Evolutionary conservation across 257 asterid genomes (phyloP).

Genomic region (Coffea eugenioides): DNA sequence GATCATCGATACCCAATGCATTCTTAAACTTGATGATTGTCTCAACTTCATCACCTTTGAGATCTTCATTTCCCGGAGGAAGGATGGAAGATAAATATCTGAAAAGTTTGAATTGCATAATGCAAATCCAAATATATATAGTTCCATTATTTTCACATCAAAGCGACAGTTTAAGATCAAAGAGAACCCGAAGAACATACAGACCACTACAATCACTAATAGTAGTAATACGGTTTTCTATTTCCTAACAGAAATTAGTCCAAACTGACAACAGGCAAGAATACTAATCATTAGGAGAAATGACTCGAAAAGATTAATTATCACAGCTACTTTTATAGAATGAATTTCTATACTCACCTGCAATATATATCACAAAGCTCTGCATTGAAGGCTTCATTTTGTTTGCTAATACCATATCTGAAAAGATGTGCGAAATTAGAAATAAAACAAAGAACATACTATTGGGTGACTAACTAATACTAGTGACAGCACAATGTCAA

Average conservation of each 20-base stretch:
- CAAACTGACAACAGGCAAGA: neutral
- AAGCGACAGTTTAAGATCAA: neutral
- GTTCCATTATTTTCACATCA: neutral
- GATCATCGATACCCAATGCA: slow-evolving; percentile 96
- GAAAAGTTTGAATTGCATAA: slow-evolving; percentile 10
- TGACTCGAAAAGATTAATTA: too few species aligned
- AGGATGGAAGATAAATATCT: slow-evolving; percentile 78
- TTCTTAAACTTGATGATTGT: slow-evolving; percentile 68
- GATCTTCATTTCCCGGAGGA: slow-evolving; percentile 84
- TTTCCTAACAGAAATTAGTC: neutral
- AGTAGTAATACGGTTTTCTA: neutral
- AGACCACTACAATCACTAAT: neutral
- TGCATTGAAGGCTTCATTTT: slow-evolving; percentile 78
- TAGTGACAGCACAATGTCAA: neutral
- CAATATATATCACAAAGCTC: slow-evolving; percentile 92
- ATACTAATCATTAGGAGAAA: too few species aligned
- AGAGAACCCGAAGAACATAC: neutral
- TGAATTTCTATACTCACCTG: slow-evolving; percentile 43
- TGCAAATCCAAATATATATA: neutral
- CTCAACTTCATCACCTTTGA: slow-evolving; percentile 87
- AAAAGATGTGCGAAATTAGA: slow-evolving; percentile 15
- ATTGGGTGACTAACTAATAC: neutral
- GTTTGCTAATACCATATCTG: slow-evolving; percentile 92
- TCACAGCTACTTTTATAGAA: neutral
- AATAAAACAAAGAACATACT: slow-evolving; percentile 3